A percentile compares a stretch with the other conserved stretches of the same genome.
These are phyloP conservation scores for Penicillium salamii DNA, from an alignment of 495 filamentous ascomycete genomes.

Conservation along the genomic window DNA sequence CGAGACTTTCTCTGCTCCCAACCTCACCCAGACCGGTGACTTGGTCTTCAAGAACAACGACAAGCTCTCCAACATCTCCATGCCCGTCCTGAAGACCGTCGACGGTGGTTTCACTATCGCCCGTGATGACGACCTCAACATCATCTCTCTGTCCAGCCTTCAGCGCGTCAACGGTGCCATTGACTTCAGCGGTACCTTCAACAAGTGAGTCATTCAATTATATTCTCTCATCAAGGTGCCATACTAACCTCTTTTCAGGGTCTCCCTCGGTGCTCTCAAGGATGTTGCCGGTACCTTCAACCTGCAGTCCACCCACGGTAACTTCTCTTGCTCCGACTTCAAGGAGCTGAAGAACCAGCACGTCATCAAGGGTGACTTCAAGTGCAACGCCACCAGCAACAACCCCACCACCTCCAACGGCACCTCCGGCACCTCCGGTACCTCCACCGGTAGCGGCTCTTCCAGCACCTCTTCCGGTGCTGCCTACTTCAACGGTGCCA, in stretches of 20 bases:
- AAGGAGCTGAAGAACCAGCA: constrained; percentile 34
- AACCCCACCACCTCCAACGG: constrained; percentile 38
- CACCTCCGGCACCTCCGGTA: constrained; percentile 43
- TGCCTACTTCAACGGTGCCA: constrained; percentile 38
- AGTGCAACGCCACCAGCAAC: constrained; percentile 46
- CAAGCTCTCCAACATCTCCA: constrained; percentile 70
- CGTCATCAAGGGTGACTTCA: constrained; percentile 61
- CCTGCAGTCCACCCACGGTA: constrained; percentile 63
- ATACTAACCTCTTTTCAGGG: no score
- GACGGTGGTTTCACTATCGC: constrained; percentile 77
- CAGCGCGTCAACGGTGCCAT: constrained; percentile 76
- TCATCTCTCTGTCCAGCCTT: constrained; percentile 66
- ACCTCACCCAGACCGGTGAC: constrained; percentile 75
- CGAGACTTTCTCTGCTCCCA: constrained; percentile 63
- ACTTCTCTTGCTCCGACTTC: constrained; percentile 57
- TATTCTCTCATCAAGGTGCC: no score
- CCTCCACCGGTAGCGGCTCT: constrained; percentile 25
- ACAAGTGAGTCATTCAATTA: constrained; percentile 60
- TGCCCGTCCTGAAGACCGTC: constrained; percentile 64
- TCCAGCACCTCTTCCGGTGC: constrained; percentile 38
- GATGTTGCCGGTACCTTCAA: constrained; percentile 87
- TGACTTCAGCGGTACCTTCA: constrained; percentile 84
- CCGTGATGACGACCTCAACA: constrained; percentile 75
- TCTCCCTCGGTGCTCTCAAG: constrained; percentile 63
- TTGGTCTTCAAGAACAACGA: constrained; percentile 79